phyloP scores from a whole-genome alignment of 768 basidiomycete species.

The Rubroboletus pulcherrimus region DNA sequence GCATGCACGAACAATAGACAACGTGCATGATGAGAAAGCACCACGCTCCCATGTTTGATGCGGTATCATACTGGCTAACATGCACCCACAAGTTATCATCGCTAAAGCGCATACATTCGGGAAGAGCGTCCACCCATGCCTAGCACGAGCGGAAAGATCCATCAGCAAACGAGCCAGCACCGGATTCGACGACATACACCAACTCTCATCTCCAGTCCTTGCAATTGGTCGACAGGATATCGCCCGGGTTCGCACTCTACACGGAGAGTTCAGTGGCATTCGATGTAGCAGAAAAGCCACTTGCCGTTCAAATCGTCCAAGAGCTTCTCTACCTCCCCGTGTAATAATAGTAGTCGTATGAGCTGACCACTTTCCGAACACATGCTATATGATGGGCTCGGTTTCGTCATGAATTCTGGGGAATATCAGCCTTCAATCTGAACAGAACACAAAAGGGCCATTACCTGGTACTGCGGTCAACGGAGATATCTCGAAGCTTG shows the following conservation, averaged over 20 bases:
- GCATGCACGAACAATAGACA: conserved; percentile 62
- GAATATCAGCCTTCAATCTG: conserved; percentile 2
- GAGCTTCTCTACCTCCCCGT: conserved; percentile 54
- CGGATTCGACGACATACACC: conserved; percentile 16
- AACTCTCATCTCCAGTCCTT: conserved; percentile 46
- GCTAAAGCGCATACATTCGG: conserved; percentile 67
- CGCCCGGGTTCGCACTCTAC: conserved; percentile 26
- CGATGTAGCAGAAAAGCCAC: conserved; percentile 5
- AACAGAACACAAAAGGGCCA: background rate
- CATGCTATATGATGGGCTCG: conserved; percentile 52
- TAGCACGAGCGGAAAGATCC: conserved; percentile 23
- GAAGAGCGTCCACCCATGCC: conserved; percentile 67
- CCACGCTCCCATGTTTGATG: conserved; percentile 77
- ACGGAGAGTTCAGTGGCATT: conserved; percentile 23
- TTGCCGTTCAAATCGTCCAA: conserved; percentile 51
- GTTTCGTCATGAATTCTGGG: conserved; percentile 65
- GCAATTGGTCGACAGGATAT: conserved; percentile 33
- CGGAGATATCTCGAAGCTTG: conserved; percentile 71
- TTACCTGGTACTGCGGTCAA: conserved; percentile 33
- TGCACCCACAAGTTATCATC: conserved; percentile 67
- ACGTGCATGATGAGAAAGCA: conserved; percentile 75
- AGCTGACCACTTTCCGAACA: conserved; percentile 67
- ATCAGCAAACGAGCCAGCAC: conserved; percentile 4
- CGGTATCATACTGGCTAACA: conserved; percentile 74
- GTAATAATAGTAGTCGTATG: conserved; percentile 64